phyloP scores from a whole-genome alignment of 108 stramenopile species.

The Seminavis robusta region DNA sequence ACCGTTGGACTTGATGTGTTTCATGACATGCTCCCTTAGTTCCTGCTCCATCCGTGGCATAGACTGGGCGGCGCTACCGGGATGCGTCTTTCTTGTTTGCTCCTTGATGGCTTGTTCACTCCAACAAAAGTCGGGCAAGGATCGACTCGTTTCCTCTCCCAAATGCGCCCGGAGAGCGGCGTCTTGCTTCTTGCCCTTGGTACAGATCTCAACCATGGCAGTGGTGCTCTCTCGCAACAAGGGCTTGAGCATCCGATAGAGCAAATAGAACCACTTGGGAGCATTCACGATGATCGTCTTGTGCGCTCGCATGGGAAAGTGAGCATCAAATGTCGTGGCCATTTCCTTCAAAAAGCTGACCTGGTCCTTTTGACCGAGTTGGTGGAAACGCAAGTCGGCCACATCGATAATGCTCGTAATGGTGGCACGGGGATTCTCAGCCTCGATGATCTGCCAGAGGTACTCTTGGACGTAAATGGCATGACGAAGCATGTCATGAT shows the following conservation, averaged over 20 bases:
- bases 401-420: constrained; percentile 76
- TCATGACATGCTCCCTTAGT: too few species aligned
- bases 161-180: constrained; percentile 43
- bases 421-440: constrained; percentile 33
- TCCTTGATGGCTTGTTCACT: background rate
- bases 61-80: too few species aligned
- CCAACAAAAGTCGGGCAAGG: constrained; percentile 2
- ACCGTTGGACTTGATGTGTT: too few species aligned
- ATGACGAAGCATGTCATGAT: constrained; percentile 61
- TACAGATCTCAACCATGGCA: constrained; percentile 63
- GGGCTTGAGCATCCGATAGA: constrained; percentile 62
- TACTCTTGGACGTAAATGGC: constrained; percentile 74
- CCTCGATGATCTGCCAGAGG: constrained; percentile 71
- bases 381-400: constrained; percentile 36
- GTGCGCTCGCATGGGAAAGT: constrained; percentile 67
- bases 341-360: constrained; percentile 54
- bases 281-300: constrained; percentile 72
- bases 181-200: constrained; percentile 49
- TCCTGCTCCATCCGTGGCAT: too few species aligned
- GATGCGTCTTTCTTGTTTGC: constrained; percentile 1
- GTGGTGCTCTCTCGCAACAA: constrained; percentile 63
- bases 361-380: constrained; percentile 38
- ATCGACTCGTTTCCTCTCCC: constrained; percentile 21
- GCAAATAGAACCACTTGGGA: constrained; percentile 61
- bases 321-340: constrained; percentile 52